These are phyloP conservation scores for Ophiostoma ulmi DNA, from an alignment of 2,329 filamentous ascomycete species.

Conservation along the genomic window DNA sequence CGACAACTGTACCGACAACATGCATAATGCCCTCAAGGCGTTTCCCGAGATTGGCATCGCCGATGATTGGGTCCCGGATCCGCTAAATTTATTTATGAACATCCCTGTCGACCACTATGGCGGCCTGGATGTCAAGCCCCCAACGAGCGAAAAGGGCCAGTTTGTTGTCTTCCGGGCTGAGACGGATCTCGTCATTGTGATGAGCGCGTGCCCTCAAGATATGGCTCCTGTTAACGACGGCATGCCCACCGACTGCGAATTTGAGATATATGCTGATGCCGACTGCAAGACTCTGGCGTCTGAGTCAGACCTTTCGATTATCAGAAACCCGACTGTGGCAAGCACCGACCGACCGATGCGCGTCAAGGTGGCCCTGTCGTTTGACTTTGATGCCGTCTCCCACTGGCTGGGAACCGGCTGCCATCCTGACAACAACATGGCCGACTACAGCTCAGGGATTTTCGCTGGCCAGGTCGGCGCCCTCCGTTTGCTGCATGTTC, in stretches of 20 bases:
- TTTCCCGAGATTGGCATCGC: slow-evolving; percentile 30
- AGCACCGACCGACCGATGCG: background rate
- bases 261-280: slow-evolving; percentile 17
- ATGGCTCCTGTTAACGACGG: slow-evolving; percentile 36
- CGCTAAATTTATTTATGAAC: slow-evolving; percentile 44
- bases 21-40: slow-evolving; percentile 33
- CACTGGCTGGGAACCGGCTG: slow-evolving; percentile 50
- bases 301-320: background rate
- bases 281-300: background rate
- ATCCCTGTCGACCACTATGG: slow-evolving; percentile 36
- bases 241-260: slow-evolving; percentile 36
- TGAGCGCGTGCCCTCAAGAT: slow-evolving; percentile 42
- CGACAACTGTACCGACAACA: slow-evolving; percentile 40
- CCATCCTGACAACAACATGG: slow-evolving; percentile 45
- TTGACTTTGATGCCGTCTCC: slow-evolving; percentile 51
- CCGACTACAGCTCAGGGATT: slow-evolving; percentile 46
- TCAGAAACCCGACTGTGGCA: background rate
- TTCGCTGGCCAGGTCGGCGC: slow-evolving; percentile 50
- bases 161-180: slow-evolving; percentile 36
- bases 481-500: slow-evolving; percentile 61
- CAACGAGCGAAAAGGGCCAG: slow-evolving; percentile 35
- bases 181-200: slow-evolving; percentile 37
- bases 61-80: slow-evolving; percentile 37
- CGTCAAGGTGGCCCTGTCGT: slow-evolving; percentile 32
- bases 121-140: slow-evolving; percentile 33